Evolutionary conservation across 164 flowering plant species (phyloP).

Genomic region (Vitis cinerea): DNA sequence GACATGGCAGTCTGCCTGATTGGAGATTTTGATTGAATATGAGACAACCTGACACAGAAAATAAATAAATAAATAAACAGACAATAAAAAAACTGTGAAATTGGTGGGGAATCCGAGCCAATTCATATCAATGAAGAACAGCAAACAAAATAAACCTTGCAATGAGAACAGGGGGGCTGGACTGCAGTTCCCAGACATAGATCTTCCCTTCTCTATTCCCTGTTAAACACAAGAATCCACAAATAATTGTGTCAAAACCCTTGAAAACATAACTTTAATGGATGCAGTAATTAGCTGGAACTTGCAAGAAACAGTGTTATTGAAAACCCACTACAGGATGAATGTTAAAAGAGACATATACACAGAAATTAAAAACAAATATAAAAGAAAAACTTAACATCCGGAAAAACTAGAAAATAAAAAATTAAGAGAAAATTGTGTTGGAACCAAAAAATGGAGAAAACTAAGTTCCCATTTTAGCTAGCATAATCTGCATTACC

Average conservation of each 20-base stretch:
- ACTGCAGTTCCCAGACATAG: slow-evolving; percentile 91
- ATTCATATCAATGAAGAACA: background rate
- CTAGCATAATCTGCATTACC: slow-evolving; percentile 38
- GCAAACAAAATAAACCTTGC: slow-evolving; percentile 46
- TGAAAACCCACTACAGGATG: too few species aligned
- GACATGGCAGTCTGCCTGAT: slow-evolving; percentile 96
- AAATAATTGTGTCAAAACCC: background rate
- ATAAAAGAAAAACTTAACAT: too few species aligned
- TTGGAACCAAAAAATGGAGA: background rate
- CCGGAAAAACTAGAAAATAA: too few species aligned
- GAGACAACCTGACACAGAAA: slow-evolving; percentile 59
- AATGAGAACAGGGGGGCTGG: slow-evolving; percentile 86
- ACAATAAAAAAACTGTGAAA: background rate
- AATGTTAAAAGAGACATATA: too few species aligned
- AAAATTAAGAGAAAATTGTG: background rate
- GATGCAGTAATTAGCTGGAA: background rate
- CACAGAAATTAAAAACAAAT: too few species aligned
- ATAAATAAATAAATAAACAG: background rate
- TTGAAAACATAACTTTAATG: background rate
- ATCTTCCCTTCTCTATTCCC: slow-evolving; percentile 98
- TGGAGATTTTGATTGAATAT: slow-evolving; percentile 82
- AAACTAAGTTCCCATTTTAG: background rate
- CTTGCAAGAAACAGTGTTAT: background rate
- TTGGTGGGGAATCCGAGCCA: too few species aligned
- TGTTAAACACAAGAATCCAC: slow-evolving; percentile 21